A percentile compares a stretch with the other conserved stretches of the same genome.
Evolutionary conservation across 2,329 filamentous ascomycete species (phyloP).

Genomic region (Arthrobotrys pseudoclavata): DNA sequence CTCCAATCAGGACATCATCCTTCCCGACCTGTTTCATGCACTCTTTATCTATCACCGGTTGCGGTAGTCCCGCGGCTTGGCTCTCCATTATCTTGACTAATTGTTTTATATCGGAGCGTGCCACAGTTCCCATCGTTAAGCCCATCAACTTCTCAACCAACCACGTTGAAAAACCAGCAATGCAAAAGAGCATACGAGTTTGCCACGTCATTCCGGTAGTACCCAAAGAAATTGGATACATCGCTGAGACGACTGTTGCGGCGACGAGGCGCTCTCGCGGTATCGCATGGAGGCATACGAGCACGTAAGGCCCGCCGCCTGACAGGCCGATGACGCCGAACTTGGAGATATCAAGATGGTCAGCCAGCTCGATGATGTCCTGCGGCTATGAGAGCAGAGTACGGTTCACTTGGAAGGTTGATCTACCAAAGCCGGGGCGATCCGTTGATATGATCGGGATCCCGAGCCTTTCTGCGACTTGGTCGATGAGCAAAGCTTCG

Average conservation of each 20-base stretch:
- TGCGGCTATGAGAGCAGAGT: slow-evolving; percentile 47
- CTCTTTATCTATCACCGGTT: slow-evolving; percentile 60
- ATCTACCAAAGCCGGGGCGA: slow-evolving; percentile 68
- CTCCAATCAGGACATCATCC: slow-evolving; percentile 62
- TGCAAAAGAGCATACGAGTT: slow-evolving; percentile 36
- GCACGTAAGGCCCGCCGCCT: slow-evolving; percentile 46
- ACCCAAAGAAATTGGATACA: slow-evolving; percentile 42
- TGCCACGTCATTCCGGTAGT: slow-evolving; percentile 41
- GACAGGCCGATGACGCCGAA: slow-evolving; percentile 46
- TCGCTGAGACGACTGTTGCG: slow-evolving; percentile 64
- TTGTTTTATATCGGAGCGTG: slow-evolving; percentile 60
- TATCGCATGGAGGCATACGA: slow-evolving; percentile 44
- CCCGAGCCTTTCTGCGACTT: slow-evolving; percentile 62
- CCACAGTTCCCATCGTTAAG: slow-evolving; percentile 64
- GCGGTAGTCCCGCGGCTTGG: slow-evolving; percentile 60
- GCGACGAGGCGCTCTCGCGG: slow-evolving; percentile 66
- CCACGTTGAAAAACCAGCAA: slow-evolving; percentile 40
- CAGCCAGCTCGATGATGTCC: slow-evolving; percentile 47
- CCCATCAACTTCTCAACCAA: slow-evolving; percentile 37
- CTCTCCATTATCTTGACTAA: slow-evolving; percentile 62
- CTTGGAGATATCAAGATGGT: slow-evolving; percentile 40
- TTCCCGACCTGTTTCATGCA: slow-evolving; percentile 59
- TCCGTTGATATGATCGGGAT: slow-evolving; percentile 67
- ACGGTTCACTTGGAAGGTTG: slow-evolving; percentile 64
- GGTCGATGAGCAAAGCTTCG: slow-evolving; percentile 65